phyloP scores from a whole-genome alignment of 495 filamentous ascomycete species.

The Neurospora sp. region DNA sequence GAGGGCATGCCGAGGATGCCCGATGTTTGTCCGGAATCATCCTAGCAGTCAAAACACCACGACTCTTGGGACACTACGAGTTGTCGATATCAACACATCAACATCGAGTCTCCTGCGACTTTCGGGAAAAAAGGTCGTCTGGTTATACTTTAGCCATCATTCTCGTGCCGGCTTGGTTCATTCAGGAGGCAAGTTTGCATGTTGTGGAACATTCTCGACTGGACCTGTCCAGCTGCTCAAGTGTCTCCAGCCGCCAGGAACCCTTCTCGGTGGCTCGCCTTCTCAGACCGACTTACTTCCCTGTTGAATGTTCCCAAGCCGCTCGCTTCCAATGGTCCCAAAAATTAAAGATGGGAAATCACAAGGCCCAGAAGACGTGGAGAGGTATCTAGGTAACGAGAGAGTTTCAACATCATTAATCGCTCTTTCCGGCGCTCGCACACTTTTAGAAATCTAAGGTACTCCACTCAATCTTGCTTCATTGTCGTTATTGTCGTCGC shows the following conservation, averaged over 20 bases:
- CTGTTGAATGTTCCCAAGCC: too few relatives aligned
- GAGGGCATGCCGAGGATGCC: background rate
- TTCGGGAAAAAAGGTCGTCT: too few relatives aligned
- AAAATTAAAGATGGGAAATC: background rate
- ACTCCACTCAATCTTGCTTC: too few relatives aligned
- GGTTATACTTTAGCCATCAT: too few relatives aligned
- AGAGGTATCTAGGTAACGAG: background rate
- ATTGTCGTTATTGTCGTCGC: too few relatives aligned
- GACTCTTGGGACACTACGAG: background rate
- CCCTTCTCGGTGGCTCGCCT: background rate
- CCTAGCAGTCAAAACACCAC: background rate
- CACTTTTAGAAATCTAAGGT: too few relatives aligned
- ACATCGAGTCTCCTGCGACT: background rate
- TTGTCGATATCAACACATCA: background rate
- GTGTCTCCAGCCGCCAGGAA: background rate
- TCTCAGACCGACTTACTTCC: background rate
- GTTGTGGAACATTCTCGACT: background rate
- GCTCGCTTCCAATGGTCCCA: too few relatives aligned
- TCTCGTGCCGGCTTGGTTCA: background rate
- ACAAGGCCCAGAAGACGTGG: background rate
- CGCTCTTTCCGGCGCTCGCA: too few relatives aligned
- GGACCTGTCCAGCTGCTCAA: background rate
- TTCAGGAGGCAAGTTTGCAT: too few relatives aligned
- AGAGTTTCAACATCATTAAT: too few relatives aligned
- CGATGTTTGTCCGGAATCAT: background rate